Conservation (phyloP, 768 basidiomycete species). For the Mycena galericulata region DNA sequence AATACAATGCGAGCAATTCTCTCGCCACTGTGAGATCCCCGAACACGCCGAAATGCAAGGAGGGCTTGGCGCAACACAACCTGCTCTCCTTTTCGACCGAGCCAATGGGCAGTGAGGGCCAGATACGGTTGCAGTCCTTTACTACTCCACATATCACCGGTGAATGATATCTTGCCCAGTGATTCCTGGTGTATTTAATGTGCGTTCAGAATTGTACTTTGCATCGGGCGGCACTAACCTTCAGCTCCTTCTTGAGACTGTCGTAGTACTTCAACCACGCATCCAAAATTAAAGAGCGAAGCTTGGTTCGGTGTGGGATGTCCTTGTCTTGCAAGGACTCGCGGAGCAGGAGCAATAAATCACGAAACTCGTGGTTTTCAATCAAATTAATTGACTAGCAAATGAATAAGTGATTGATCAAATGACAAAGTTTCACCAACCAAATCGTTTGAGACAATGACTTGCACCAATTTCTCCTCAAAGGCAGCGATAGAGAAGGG, state of each 20-base stretch:
- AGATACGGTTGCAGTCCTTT: conserved; percentile 19
- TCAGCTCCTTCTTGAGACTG: conserved; percentile 37
- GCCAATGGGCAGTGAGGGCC: conserved; percentile 19
- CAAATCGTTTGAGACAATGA: conserved; percentile 22
- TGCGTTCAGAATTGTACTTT: not conserved
- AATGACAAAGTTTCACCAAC: conserved; percentile 7
- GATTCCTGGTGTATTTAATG: conserved; percentile 18
- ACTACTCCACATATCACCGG: conserved; percentile 21
- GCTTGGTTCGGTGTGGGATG: conserved; percentile 41
- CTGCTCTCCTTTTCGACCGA: conserved; percentile 21
- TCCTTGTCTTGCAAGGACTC: conserved; percentile 39
- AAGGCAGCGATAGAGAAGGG: conserved; percentile 16
- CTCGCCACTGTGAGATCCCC: conserved; percentile 23
- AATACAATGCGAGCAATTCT: conserved; percentile 19
- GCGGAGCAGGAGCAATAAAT: conserved; percentile 39
- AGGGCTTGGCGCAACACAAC: conserved; percentile 22
- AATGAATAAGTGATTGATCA: conserved; percentile 17
- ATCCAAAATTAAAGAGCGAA: conserved; percentile 35
- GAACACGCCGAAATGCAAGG: conserved; percentile 21
- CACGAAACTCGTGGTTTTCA: conserved; percentile 40
- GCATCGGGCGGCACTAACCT: conserved; percentile 31
- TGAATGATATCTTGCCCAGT: conserved; percentile 19
- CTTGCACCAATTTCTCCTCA: conserved; percentile 10
- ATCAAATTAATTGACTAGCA: conserved; percentile 44
- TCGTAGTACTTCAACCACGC: conserved; percentile 40